These are phyloP conservation scores for Nitzschia putrida DNA, from an alignment of 108 stramenopile species.

Conservation along the genomic window DNA sequence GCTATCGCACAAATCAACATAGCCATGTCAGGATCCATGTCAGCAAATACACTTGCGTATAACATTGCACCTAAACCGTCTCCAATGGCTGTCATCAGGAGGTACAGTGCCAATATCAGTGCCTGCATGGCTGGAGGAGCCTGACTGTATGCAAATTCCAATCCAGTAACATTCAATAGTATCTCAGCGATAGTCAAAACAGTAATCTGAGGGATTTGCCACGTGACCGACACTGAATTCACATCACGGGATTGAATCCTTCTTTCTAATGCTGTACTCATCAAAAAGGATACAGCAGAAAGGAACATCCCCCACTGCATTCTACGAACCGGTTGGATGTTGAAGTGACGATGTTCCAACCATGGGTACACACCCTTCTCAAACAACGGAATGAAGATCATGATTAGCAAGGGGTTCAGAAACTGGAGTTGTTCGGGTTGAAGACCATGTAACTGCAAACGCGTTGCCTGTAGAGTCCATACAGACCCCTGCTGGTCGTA, in stretches of 20 bases:
- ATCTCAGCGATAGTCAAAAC: slow-evolving; percentile 67
- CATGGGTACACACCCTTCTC: slow-evolving; percentile 62
- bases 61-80: slow-evolving; percentile 57
- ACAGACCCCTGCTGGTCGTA: slow-evolving; percentile 74
- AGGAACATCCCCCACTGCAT: slow-evolving; percentile 72
- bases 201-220: slow-evolving; percentile 74
- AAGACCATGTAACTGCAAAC: slow-evolving; percentile 45
- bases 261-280: slow-evolving; percentile 53
- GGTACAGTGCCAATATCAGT: slow-evolving; percentile 44
- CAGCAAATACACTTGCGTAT: slow-evolving; percentile 40
- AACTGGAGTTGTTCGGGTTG: slow-evolving; percentile 66
- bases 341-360: slow-evolving; percentile 28
- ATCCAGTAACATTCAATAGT: slow-evolving; percentile 54
- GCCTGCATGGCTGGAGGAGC: slow-evolving; percentile 54
- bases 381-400: slow-evolving; percentile 71
- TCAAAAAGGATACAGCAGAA: slow-evolving; percentile 46
- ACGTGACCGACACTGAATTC: slow-evolving; percentile 40
- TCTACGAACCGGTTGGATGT: slow-evolving; percentile 44
- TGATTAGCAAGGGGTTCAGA: slow-evolving; percentile 57
- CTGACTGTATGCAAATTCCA: slow-evolving; percentile 62
- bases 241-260: slow-evolving; percentile 24
- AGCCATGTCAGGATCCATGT: slow-evolving; percentile 12
- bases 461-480: slow-evolving; percentile 68
- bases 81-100: slow-evolving; percentile 59
- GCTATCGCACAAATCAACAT: slow-evolving; percentile 38